These are phyloP conservation scores for Magnaporthiopsis rhizophila DNA, from an alignment of 2,329 filamentous ascomycete species.

Conservation along the genomic window DNA sequence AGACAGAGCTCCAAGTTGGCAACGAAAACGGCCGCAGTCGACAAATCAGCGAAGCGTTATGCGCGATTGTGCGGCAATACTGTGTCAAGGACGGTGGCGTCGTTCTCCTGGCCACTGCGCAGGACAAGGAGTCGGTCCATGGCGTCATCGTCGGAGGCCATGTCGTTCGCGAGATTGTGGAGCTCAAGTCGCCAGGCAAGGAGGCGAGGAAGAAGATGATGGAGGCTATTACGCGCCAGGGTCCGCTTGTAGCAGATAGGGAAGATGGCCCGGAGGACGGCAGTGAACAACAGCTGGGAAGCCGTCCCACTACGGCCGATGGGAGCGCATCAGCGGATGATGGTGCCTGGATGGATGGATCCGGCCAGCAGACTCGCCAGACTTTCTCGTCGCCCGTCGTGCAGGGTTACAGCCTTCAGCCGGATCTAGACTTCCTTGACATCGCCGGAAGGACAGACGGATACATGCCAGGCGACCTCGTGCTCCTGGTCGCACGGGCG, in stretches of 20 bases:
- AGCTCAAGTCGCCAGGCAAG: conserved; percentile 86
- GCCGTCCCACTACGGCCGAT: conserved; percentile 49
- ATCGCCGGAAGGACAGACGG: conserved; percentile 91
- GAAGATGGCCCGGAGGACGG: conserved; percentile 25
- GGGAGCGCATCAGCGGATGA: conserved; percentile 43
- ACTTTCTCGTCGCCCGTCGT: conserved; percentile 16
- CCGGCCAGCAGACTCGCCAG: conserved; percentile 40
- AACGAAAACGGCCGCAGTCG: conserved; percentile 89
- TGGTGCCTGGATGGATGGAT: conserved; percentile 67
- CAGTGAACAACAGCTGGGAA: conserved; percentile 22
- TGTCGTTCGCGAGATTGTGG: conserved; percentile 83
- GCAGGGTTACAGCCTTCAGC: conserved; percentile 62
- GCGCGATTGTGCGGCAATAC: conserved; percentile 74
- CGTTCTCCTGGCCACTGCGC: conserved; percentile 81
- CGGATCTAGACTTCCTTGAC: conserved; percentile 81
- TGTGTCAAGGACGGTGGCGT: conserved; percentile 74
- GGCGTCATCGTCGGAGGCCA: conserved; percentile 86
- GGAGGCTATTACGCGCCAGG: conserved; percentile 63
- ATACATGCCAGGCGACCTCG: conserved; percentile 94
- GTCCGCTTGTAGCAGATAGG: conserved; percentile 27
- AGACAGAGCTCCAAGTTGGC: conserved; percentile 89
- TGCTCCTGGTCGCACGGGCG: conserved; percentile 76
- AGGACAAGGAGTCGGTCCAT: conserved; percentile 87
- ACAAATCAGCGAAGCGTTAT: conserved; percentile 84
- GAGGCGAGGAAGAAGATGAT: conserved; percentile 77